Evolutionary conservation across 306 rosid genomes (phyloP), one percentile per base, ranked within the genome.

Genomic region (Malus sylvestris): DNA sequence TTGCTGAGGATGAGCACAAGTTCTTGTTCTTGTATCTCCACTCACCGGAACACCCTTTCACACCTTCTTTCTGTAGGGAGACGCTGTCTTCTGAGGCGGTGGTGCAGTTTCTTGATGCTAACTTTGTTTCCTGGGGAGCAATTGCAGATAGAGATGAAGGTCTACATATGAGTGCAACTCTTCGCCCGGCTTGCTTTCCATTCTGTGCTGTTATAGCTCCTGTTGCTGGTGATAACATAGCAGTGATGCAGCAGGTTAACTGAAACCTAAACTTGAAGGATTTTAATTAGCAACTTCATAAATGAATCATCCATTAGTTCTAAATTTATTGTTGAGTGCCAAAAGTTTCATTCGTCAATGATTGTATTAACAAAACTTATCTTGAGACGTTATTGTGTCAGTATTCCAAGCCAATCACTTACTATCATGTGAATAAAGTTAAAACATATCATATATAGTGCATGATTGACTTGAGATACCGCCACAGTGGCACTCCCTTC

Each of bases 21-120:
- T 88, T 93, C 68, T 40, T 89, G 83, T 93, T 93, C 86, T 16
- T 93, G 88, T 91, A 89, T 73, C 89, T 93, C 2, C 98, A 93
- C 74, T 90, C 93, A 4, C 91, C 86, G 4, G 90, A 91, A 49
- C 90, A 87, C 83, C 93, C 92, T 59, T 89, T 86, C 69, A 82
- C 92, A 5, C 81, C 78, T 23, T 74, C 72, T 16, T 91, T 91
- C 84, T 89, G 98, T 67, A 84, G 78, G 76, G 93, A 83, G 33
- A 88, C 97, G 3, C 69, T 90, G 45, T 82, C 93, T 78, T 87
- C 93, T 0, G 94, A 91, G 76, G 76, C 86, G 0, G 93, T 85
- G 32, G 87, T 75, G 12, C 88, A 91, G 80, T 89, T 85, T 82
- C 96, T 93, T 71, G 96, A 89, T 52, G 90, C 93, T 62, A 93